phyloP scores from a whole-genome alignment of 495 filamentous ascomycete species.

The Aspergillus heteromorphus region DNA sequence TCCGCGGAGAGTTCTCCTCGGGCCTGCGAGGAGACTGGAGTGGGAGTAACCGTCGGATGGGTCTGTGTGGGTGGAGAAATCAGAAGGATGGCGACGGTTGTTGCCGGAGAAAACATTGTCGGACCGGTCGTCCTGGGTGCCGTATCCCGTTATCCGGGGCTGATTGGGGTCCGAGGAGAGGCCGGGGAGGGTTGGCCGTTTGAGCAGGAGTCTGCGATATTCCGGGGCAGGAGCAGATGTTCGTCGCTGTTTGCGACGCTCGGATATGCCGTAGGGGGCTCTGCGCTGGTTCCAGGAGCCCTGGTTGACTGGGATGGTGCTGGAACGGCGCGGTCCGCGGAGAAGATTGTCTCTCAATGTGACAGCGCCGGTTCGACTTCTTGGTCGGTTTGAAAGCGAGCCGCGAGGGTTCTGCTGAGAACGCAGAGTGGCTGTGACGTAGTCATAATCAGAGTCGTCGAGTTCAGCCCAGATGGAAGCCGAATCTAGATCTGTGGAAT shows the following conservation, averaged over 20 bases:
- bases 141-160: conserved; percentile 19
- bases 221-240: conserved; percentile 26
- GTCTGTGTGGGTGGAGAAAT: not conserved
- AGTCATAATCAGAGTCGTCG: conserved; percentile 40
- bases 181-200: conserved; percentile 6
- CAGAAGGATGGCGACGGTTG: not conserved
- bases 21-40: conserved; percentile 24
- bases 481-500: conserved; percentile 32
- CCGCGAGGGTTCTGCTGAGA: conserved; percentile 16
- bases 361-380: conserved; percentile 23
- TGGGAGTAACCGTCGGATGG: not conserved
- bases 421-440: conserved; percentile 9
- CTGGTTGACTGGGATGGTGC: conserved; percentile 22
- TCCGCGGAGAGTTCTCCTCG: conserved; percentile 25
- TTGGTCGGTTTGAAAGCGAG: conserved; percentile 16
- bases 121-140: conserved; percentile 20
- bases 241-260: conserved; percentile 15
- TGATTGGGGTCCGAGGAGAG: too few relatives aligned
- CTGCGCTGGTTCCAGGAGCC: conserved; percentile 22
- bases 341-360: conserved; percentile 13
- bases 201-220: conserved; percentile 17
- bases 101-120: not conserved
- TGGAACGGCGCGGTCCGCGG: conserved; percentile 24
- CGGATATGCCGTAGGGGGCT: conserved; percentile 4
- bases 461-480: conserved; percentile 49